These are phyloP conservation scores for Pistacia atlantica DNA, from an alignment of 345 rosid species.

Conservation along the genomic window DNA sequence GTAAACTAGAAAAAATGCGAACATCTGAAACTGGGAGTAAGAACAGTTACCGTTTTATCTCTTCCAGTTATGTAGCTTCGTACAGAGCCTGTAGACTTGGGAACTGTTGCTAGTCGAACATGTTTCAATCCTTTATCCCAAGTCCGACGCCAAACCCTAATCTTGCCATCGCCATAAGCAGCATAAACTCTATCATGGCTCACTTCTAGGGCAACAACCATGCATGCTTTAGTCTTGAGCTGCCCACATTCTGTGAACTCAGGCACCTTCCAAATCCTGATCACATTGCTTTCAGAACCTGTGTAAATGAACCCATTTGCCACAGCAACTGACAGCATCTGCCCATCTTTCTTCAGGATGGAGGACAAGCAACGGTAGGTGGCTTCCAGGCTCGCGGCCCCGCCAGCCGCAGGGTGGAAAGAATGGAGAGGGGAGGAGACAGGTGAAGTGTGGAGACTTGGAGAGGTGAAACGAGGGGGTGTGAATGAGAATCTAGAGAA, in stretches of 20 bases:
- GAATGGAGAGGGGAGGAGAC: constrained; percentile 27
- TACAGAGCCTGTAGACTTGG: constrained; percentile 37
- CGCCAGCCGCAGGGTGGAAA: constrained; percentile 4
- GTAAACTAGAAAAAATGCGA: too few relatives aligned
- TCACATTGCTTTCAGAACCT: constrained; percentile 44
- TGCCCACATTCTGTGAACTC: constrained; percentile 50
- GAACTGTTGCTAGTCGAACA: constrained; percentile 42
- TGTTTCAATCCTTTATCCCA: constrained; percentile 51
- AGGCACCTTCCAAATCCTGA: constrained; percentile 53
- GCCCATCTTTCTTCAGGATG: constrained; percentile 50
- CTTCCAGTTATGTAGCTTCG: constrained; percentile 46
- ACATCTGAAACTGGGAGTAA: too few relatives aligned
- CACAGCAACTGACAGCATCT: constrained; percentile 42
- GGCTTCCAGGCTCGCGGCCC: neutral
- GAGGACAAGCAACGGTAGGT: constrained; percentile 48
- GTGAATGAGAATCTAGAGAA: constrained; percentile 30
- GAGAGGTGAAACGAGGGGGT: constrained; percentile 37
- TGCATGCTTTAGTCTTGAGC: constrained; percentile 42
- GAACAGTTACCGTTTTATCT: constrained; percentile 44
- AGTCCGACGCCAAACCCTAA: constrained; percentile 51
- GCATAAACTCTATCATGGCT: constrained; percentile 44
- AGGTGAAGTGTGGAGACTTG: constrained; percentile 29
- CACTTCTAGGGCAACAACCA: constrained; percentile 42
- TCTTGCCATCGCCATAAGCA: constrained; percentile 51
- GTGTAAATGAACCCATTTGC: constrained; percentile 42